Percentiles rank a stretch among this genome's conserved stretches.
Conservation (phyloP, 2,329 filamentous ascomycete genomes). For the Fusarium newnesense region DNA sequence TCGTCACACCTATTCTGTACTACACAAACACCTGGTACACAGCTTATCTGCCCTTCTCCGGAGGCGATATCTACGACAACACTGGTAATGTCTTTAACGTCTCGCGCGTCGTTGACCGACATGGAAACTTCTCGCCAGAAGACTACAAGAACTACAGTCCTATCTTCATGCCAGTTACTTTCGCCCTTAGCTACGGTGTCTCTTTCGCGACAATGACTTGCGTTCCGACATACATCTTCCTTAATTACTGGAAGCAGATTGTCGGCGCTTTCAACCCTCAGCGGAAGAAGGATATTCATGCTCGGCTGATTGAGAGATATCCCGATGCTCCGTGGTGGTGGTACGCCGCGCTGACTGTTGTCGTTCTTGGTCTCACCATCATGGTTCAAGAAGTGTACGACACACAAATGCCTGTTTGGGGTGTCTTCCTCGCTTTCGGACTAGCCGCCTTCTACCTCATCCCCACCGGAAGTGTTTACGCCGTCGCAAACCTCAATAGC, state of each 20-base stretch:
- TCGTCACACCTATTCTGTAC: not conserved
- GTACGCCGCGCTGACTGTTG: not conserved
- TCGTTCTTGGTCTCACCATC: not conserved
- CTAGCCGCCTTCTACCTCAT: not conserved
- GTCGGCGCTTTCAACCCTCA: not conserved
- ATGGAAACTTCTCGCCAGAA: not conserved
- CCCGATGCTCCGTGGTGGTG: not conserved
- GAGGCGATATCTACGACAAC: not conserved
- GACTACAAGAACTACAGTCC: not conserved
- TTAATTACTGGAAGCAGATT: slow-evolving; percentile 2
- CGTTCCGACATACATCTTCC: not conserved
- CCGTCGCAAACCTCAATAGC: not conserved
- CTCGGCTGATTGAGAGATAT: not conserved
- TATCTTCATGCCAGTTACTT: not conserved
- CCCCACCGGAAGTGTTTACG: not conserved
- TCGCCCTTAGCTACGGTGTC: not conserved
- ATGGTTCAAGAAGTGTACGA: slow-evolving; percentile 1
- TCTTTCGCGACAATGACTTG: slow-evolving; percentile 6
- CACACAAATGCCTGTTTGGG: slow-evolving; percentile 2
- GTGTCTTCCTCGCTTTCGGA: not conserved
- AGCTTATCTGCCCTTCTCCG: not conserved
- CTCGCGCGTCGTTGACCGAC: not conserved
- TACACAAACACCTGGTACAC: slow-evolving; percentile 9
- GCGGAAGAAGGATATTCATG: not conserved
- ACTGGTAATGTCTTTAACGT: not conserved